phyloP scores from a whole-genome alignment of 2,329 filamentous ascomycete species.

The Aschersonia sp. region DNA sequence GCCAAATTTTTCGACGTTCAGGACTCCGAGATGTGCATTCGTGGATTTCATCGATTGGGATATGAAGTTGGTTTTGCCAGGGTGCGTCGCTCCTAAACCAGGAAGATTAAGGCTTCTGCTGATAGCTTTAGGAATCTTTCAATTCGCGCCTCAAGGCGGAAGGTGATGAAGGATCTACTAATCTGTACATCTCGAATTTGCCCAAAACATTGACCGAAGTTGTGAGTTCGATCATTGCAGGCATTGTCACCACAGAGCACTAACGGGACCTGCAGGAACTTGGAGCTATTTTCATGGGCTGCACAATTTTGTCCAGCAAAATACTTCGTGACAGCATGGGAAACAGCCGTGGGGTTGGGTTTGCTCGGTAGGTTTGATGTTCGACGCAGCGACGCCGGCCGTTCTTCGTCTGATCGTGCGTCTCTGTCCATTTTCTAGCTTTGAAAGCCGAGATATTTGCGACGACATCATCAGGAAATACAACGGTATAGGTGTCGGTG shows the following conservation, averaged over 20 bases:
- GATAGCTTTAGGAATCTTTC: conserved; percentile 65
- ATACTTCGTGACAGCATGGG: conserved; percentile 86
- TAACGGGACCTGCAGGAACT: conserved; percentile 39
- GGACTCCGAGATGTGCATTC: conserved; percentile 90
- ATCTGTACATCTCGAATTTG: conserved; percentile 94
- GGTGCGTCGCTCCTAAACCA: conserved; percentile 31
- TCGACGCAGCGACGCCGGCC: background rate
- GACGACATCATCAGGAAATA: conserved; percentile 79
- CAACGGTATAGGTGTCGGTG: conserved; percentile 63
- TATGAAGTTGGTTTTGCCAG: conserved; percentile 97
- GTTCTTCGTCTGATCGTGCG: background rate
- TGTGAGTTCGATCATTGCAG: conserved; percentile 32
- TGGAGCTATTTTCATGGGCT: conserved; percentile 63
- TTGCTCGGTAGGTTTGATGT: conserved; percentile 59
- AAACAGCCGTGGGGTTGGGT: conserved; percentile 91
- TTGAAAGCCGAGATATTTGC: conserved; percentile 77
- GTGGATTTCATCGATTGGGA: conserved; percentile 82
- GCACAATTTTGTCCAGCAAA: conserved; percentile 81
- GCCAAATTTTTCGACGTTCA: conserved; percentile 83
- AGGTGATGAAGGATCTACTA: conserved; percentile 78
- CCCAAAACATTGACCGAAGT: conserved; percentile 85
- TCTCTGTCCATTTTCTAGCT: conserved; percentile 35
- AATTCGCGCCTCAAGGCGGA: conserved; percentile 96
- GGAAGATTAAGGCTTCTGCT: conserved; percentile 7
- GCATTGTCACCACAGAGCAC: background rate